phyloP scores from a whole-genome alignment of 768 basidiomycete species.

The Epithele typhae region DNA sequence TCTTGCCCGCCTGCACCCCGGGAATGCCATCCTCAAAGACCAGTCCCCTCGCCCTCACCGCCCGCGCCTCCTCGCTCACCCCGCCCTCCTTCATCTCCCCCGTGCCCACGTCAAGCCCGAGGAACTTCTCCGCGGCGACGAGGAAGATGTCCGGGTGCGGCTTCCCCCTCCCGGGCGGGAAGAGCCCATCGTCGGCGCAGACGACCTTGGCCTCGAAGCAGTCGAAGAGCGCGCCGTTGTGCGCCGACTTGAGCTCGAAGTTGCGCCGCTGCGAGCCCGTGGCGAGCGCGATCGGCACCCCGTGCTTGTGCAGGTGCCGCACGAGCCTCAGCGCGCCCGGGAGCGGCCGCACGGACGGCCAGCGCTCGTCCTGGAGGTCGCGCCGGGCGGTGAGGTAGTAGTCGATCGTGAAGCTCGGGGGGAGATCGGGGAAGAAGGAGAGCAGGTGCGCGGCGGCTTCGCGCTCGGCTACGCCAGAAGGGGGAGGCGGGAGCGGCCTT shows the following conservation, averaged over 20 bases:
- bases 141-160: slow-evolving; percentile 82
- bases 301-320: slow-evolving; percentile 60
- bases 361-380: slow-evolving; percentile 53
- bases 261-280: slow-evolving; percentile 69
- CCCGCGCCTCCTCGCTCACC: slow-evolving; percentile 31
- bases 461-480: slow-evolving; percentile 52
- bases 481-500: not conserved
- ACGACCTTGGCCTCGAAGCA: slow-evolving; percentile 62
- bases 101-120: slow-evolving; percentile 53
- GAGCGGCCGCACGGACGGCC: slow-evolving; percentile 68
- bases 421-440: slow-evolving; percentile 72
- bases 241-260: slow-evolving; percentile 61
- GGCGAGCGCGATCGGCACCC: slow-evolving; percentile 76
- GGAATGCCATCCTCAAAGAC: slow-evolving; percentile 82
- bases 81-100: slow-evolving; percentile 31
- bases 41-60: slow-evolving; percentile 58
- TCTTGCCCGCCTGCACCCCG: slow-evolving; percentile 75
- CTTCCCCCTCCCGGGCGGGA: slow-evolving; percentile 51
- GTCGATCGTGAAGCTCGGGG: slow-evolving; percentile 48
- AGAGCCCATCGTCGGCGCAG: slow-evolving; percentile 66
- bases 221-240: slow-evolving; percentile 66
- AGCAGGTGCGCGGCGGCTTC: slow-evolving; percentile 64
- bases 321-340: slow-evolving; percentile 71
- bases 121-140: slow-evolving; percentile 56
- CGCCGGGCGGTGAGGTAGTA: slow-evolving; percentile 56